Conservation (phyloP, 2,329 filamentous ascomycete species). For the Alternaria panax region DNA sequence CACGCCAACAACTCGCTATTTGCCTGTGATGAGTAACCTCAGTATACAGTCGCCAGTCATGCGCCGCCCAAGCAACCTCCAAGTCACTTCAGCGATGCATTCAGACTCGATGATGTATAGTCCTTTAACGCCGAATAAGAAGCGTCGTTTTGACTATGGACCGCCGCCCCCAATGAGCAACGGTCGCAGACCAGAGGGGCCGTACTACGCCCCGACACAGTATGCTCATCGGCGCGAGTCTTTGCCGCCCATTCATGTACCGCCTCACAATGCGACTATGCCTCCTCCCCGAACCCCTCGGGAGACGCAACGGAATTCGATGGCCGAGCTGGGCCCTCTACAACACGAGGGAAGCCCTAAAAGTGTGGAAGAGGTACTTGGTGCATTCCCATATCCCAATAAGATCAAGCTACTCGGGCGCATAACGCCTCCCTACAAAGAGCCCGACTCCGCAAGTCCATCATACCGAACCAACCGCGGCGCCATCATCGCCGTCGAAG, state of each 20-base stretch:
- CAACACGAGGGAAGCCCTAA: constrained; percentile 36
- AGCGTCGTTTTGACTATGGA: constrained; percentile 44
- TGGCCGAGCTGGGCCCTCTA: constrained; percentile 15
- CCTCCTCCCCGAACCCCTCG: constrained; percentile 45
- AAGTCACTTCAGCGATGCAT: constrained; percentile 32
- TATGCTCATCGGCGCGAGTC: constrained; percentile 39
- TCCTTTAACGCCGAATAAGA: constrained; percentile 46
- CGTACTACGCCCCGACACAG: constrained; percentile 40
- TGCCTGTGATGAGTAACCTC: constrained; percentile 52
- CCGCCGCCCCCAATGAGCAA: constrained; percentile 52
- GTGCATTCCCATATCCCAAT: constrained; percentile 74
- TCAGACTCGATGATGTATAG: constrained; percentile 39
- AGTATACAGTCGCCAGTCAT: constrained; percentile 48
- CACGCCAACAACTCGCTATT: constrained; percentile 44
- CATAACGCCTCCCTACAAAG: constrained; percentile 72
- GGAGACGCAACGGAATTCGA: constrained; percentile 28
- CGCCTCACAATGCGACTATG: constrained; percentile 43
- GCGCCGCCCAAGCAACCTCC: constrained; percentile 40
- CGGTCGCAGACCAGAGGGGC: constrained; percentile 65
- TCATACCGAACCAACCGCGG: constrained; percentile 64
- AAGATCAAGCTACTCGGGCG: constrained; percentile 80
- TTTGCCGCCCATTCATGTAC: constrained; percentile 43
- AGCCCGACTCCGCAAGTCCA: constrained; percentile 31
- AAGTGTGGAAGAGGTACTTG: constrained; percentile 73
- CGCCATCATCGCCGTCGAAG: constrained; percentile 83